Percentiles rank a stretch among this genome's conserved stretches.
Evolutionary conservation across 768 basidiomycete species (phyloP).

Genomic region (Nidula microcarpa): DNA sequence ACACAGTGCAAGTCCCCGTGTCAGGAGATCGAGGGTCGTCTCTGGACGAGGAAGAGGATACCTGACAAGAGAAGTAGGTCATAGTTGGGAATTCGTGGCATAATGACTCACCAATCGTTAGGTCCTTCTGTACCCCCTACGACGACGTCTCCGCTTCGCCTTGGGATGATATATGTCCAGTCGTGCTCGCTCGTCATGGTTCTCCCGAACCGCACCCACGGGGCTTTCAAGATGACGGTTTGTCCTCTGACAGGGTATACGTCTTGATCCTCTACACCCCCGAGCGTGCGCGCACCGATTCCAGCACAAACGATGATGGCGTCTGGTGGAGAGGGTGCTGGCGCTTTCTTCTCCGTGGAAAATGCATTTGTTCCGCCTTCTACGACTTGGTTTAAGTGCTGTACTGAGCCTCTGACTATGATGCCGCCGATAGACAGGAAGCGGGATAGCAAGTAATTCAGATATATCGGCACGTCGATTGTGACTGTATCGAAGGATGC

Average conservation of each 20-base stretch:
- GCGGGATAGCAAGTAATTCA: slow-evolving; percentile 58
- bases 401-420: slow-evolving; percentile 43
- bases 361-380: slow-evolving; percentile 30
- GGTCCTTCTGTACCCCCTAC: slow-evolving; percentile 52
- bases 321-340: slow-evolving; percentile 17
- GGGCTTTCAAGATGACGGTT: slow-evolving; percentile 62
- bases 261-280: slow-evolving; percentile 66
- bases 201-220: slow-evolving; percentile 47
- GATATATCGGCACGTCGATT: slow-evolving; percentile 60
- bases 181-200: slow-evolving; percentile 28
- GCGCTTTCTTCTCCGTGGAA: background rate
- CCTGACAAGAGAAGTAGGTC: slow-evolving; percentile 28
- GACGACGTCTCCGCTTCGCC: slow-evolving; percentile 48
- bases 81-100: background rate
- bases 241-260: slow-evolving; percentile 74
- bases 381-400: slow-evolving; percentile 58
- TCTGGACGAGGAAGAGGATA: slow-evolving; percentile 62
- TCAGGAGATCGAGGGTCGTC: slow-evolving; percentile 57
- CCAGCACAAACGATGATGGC: slow-evolving; percentile 65
- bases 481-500: slow-evolving; percentile 57
- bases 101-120: slow-evolving; percentile 50
- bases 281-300: slow-evolving; percentile 60
- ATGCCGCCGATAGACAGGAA: slow-evolving; percentile 56
- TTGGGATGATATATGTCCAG: slow-evolving; percentile 56
- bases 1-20: slow-evolving; percentile 45